Evolutionary conservation across 371 early-diverging fungal species (phyloP).

Genomic region (Lichtheimia hyalospora): DNA sequence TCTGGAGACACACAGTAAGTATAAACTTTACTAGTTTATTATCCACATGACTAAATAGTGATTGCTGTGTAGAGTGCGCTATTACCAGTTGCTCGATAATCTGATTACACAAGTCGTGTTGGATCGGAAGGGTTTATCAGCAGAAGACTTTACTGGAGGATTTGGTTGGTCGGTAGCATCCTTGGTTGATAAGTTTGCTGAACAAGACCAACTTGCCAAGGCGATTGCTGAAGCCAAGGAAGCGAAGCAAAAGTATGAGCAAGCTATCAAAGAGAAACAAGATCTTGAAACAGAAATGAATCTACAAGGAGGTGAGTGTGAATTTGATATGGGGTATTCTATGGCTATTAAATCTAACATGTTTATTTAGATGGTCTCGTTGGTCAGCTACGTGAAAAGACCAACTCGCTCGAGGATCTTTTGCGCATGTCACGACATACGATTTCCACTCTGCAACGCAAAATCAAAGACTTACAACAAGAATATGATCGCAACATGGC

Average conservation of each 20-base stretch:
- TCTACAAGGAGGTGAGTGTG: constrained; percentile 53
- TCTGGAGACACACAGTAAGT: constrained; percentile 53
- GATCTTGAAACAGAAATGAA: constrained; percentile 76
- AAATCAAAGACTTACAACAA: constrained; percentile 66
- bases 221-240: constrained; percentile 74
- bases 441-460: constrained; percentile 72
- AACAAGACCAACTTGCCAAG: constrained; percentile 73
- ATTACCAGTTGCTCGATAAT: constrained; percentile 79
- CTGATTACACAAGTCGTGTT: constrained; percentile 81
- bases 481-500: constrained; percentile 69
- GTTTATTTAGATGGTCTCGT: constrained; percentile 63
- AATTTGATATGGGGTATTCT: background rate
- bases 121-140: constrained; percentile 67
- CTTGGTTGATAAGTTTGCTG: constrained; percentile 77
- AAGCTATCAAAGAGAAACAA: constrained; percentile 54
- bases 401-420: constrained; percentile 76
- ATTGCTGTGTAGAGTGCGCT: constrained; percentile 51
- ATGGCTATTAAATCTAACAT: too few species aligned
- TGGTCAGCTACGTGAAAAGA: constrained; percentile 73
- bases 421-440: constrained; percentile 81
- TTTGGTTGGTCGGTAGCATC: constrained; percentile 69
- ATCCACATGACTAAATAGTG: background rate
- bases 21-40: background rate
- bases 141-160: constrained; percentile 54
- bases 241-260: constrained; percentile 46